phyloP scores from a whole-genome alignment of 2,329 filamentous ascomycete species.

The Claviceps arundinis region DNA sequence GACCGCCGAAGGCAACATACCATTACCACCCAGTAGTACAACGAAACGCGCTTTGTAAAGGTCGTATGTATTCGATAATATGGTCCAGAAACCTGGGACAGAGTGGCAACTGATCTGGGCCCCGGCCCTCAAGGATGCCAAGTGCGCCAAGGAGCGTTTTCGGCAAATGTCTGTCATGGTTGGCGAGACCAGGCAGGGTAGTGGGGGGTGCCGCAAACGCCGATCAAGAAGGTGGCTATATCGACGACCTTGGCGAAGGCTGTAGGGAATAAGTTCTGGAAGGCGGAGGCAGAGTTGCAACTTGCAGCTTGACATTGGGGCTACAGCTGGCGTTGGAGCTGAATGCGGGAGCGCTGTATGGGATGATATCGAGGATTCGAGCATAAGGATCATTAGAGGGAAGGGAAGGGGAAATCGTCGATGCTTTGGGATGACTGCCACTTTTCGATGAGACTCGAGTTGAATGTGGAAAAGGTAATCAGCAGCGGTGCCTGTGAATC shows the following conservation, averaged over 20 bases:
- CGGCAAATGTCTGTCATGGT: constrained; percentile 26
- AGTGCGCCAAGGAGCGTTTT: constrained; percentile 29
- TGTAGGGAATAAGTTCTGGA: constrained; percentile 3
- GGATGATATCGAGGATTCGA: no score
- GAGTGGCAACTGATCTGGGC: constrained; percentile 21
- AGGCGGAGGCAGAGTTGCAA: constrained; percentile 1
- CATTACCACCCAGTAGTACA: constrained; percentile 11
- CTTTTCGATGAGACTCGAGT: no score
- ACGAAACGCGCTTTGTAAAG: constrained; percentile 26
- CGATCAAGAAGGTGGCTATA: constrained; percentile 19
- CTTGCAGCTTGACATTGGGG: no score
- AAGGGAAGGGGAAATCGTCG: no score
- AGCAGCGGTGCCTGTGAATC: no score
- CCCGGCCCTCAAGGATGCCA: constrained; percentile 26
- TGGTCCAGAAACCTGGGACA: constrained; percentile 27
- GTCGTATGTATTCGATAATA: constrained; percentile 29
- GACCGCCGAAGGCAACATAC: constrained; percentile 6
- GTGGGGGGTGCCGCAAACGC: constrained; percentile 11
- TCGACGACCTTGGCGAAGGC: constrained; percentile 4
- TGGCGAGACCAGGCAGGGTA: constrained; percentile 20
- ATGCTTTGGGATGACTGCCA: no score
- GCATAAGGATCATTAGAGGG: no score
- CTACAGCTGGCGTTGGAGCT: no score
- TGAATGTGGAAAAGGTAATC: no score
- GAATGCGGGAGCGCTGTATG: no score